Evolutionary conservation across 192 early-diverging fungal species (phyloP).

Genomic region (Cladochytrium replicatum): DNA sequence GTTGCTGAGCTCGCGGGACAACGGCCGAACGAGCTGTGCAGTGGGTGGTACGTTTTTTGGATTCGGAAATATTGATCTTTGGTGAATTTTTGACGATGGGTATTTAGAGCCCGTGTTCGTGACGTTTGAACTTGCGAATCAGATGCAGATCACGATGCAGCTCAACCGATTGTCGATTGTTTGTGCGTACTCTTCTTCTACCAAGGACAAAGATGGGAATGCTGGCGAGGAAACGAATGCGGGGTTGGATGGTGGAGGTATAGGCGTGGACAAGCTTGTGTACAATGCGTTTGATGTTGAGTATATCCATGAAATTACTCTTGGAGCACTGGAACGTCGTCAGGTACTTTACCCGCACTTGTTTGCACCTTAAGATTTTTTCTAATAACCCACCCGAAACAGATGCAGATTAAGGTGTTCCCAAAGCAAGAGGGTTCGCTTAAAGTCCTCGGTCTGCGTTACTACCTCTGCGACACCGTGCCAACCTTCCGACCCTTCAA

Average conservation of each 20-base stretch:
- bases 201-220: slow-evolving; percentile 12
- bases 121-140: slow-evolving; percentile 55
- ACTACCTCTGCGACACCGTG: slow-evolving; percentile 66
- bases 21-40: slow-evolving; percentile 52
- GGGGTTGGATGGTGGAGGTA: background rate
- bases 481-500: slow-evolving; percentile 58
- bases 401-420: slow-evolving; percentile 58
- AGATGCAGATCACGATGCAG: slow-evolving; percentile 58
- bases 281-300: slow-evolving; percentile 51
- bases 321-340: slow-evolving; percentile 41
- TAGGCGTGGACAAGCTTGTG: background rate
- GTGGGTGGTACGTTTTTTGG: slow-evolving; percentile 51
- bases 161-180: slow-evolving; percentile 54
- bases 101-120: slow-evolving; percentile 64
- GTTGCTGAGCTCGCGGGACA: slow-evolving; percentile 24
- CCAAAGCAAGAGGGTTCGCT: slow-evolving; percentile 69
- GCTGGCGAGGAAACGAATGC: background rate
- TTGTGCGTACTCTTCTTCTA: slow-evolving; percentile 36
- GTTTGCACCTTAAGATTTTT: background rate
- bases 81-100: background rate
- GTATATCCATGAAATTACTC: slow-evolving; percentile 30
- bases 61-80: background rate
- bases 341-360: slow-evolving; percentile 15
- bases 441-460: slow-evolving; percentile 62
- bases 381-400: background rate